These are phyloP conservation scores for Neurospora africana DNA, from an alignment of 495 filamentous ascomycete species.

Conservation along the genomic window DNA sequence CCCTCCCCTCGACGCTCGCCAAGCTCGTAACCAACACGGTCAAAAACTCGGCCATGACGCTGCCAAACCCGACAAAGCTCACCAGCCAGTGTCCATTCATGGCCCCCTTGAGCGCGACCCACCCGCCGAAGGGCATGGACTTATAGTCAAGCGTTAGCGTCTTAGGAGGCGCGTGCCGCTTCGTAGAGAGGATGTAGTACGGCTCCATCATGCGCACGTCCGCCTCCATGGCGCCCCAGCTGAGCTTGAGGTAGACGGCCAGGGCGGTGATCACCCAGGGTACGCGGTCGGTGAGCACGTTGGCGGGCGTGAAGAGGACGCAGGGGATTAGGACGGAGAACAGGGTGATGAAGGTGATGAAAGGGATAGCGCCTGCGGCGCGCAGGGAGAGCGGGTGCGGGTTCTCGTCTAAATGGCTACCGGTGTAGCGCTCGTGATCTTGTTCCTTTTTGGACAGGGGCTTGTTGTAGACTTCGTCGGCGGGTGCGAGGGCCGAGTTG, in stretches of 20 bases:
- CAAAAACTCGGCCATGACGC: conserved; percentile 53
- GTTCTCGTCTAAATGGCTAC: conserved; percentile 38
- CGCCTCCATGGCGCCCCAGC: conserved; percentile 60
- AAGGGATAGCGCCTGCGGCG: conserved; percentile 45
- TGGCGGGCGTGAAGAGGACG: conserved; percentile 45
- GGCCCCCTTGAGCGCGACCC: conserved; percentile 47
- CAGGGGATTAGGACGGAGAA: conserved; percentile 44
- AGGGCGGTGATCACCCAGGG: conserved; percentile 55
- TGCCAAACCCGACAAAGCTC: conserved; percentile 49
- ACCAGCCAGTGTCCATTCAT: conserved; percentile 55
- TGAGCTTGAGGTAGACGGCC: conserved; percentile 53
- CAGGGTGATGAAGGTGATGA: conserved; percentile 37
- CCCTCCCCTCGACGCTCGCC: conserved; percentile 44
- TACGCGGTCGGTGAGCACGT: conserved; percentile 44
- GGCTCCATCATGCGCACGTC: conserved; percentile 66
- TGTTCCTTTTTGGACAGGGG: conserved; percentile 18
- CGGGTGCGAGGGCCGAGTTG: conserved; percentile 52
- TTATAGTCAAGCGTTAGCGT: conserved; percentile 63
- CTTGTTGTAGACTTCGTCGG: conserved; percentile 20
- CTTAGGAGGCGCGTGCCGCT: conserved; percentile 49
- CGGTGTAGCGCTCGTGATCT: conserved; percentile 24
- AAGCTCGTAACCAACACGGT: conserved; percentile 58
- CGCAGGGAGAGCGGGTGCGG: conserved; percentile 63
- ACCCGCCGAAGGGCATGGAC: conserved; percentile 51
- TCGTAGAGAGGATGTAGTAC: conserved; percentile 52